Base-by-base conservation (phyloP, 169 alveolate genomes). In the Eimeria sp. region DNA sequence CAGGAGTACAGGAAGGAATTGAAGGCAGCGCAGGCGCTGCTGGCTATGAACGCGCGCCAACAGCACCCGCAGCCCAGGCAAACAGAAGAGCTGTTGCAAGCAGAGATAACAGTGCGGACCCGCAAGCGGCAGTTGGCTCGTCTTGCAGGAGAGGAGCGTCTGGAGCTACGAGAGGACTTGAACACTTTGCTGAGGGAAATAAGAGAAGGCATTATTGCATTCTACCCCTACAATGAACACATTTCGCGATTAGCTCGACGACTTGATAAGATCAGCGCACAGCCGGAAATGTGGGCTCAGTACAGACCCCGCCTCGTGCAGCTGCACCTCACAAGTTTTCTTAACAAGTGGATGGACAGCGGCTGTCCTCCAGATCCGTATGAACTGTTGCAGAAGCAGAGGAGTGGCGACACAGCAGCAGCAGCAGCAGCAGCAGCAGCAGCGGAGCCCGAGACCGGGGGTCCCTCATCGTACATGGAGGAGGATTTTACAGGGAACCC, bases 121-220 rank as follows among this genome's bases (percentile, higher is more conserved):
- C 43, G 76, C 51, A 84, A 14, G 58, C 92, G 92, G 16, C 57
- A 84, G 58, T 16, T 84, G 92, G 92, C 92, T 1, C 92, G 92
- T 16, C 76, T 84, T 3, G 78, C 78, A 9, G 92, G 54, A 27
- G 92, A 51, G 58, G 92, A 84, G 40, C 58, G 78, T 7, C 76
- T 84, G 61, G 92, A 84, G 58, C 76, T 84, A 43, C 57, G 92
- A 67, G 92, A 84, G 4, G 92, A 51, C 57, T 30, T 84, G 40
- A 84, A 84, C 20, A 57, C 78, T 4, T 30, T 84, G 54, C 34
- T 84, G 40, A 10, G 51, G 30, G 92, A 84, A 58, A 14, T 84
- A 11, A 57, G 92, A 11, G 76, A 84, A 54, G 57, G 76, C 51
- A n/a, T 84, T 3, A 58, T 54, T 4, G 51, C 49, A 20, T 84